Evolutionary conservation across 2,329 filamentous ascomycete species (phyloP).

Genomic region (Ceratocystis smalleyi): DNA sequence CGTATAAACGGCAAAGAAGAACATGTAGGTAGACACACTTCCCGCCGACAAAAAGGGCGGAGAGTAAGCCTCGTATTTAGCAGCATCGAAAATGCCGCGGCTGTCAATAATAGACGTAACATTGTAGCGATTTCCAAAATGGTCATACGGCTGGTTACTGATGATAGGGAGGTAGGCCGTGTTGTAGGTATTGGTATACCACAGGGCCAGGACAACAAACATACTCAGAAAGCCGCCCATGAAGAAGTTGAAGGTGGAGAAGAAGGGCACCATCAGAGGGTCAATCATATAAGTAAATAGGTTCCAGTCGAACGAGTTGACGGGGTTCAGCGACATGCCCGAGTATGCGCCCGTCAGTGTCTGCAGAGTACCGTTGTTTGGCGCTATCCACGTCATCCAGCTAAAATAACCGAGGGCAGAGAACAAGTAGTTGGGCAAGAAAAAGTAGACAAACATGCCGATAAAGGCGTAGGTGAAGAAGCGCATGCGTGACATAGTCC

Average conservation of each 20-base stretch:
- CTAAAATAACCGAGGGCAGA: slow-evolving; percentile 32
- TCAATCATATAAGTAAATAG: slow-evolving; percentile 23
- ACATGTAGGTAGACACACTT: slow-evolving; percentile 37
- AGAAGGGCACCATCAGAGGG: slow-evolving; percentile 35
- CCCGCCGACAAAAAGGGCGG: slow-evolving; percentile 36
- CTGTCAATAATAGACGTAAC: slow-evolving; percentile 29
- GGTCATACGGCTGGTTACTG: slow-evolving; percentile 36
- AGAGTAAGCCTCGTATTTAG: slow-evolving; percentile 35
- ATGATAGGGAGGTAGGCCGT: slow-evolving; percentile 39
- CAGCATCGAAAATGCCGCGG: slow-evolving; percentile 30
- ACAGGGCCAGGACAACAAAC: slow-evolving; percentile 40
- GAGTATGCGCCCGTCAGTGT: slow-evolving; percentile 26
- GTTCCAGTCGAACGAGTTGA: slow-evolving; percentile 32
- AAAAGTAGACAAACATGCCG: slow-evolving; percentile 39
- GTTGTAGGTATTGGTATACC: slow-evolving; percentile 44
- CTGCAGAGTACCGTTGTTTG: slow-evolving; percentile 26
- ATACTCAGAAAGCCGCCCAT: slow-evolving; percentile 40
- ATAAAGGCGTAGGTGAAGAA: slow-evolving; percentile 32
- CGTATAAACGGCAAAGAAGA: slow-evolving; percentile 40
- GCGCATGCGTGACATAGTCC: slow-evolving; percentile 29
- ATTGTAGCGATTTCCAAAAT: slow-evolving; percentile 33
- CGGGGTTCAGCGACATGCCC: slow-evolving; percentile 28
- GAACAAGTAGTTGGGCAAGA: slow-evolving; percentile 39
- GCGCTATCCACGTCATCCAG: slow-evolving; percentile 40
- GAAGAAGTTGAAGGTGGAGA: slow-evolving; percentile 47